Evolutionary conservation across 225 moss, liverwort and hornwort genomes (phyloP).

Genomic region (Climacium dendroides): DNA sequence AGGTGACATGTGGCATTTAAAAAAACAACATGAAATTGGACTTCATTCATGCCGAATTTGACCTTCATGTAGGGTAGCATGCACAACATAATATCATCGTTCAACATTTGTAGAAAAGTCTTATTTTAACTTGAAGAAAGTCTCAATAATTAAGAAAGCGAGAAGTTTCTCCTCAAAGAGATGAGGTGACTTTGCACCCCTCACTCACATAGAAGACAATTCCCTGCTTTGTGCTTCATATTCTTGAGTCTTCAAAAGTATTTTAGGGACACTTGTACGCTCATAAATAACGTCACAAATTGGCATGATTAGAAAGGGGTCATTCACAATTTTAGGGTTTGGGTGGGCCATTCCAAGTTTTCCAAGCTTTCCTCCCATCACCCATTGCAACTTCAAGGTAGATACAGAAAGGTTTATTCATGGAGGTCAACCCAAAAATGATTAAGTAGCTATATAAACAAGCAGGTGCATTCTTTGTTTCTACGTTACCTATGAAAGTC

Average conservation of each 20-base stretch:
- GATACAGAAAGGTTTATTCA: no score
- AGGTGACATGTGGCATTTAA: not conserved
- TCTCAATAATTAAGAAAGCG: not conserved
- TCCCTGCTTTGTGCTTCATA: not conserved
- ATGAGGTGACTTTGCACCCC: not conserved
- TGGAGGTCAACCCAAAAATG: no score
- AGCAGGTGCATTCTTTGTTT: no score
- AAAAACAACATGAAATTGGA: no score
- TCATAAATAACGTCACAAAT: not conserved
- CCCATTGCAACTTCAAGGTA: no score
- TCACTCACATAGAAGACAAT: rapidly evolving
- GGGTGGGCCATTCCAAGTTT: not conserved
- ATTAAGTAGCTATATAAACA: no score
- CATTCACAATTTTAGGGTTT: no score
- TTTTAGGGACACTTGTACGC: rapidly evolving
- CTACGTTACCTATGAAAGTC: rapidly evolving
- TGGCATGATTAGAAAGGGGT: rapidly evolving
- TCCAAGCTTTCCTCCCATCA: rapidly evolving
- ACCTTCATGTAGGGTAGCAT: not conserved
- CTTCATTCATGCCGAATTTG: rapidly evolving
- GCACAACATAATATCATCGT: not conserved
- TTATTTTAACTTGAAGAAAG: no score
- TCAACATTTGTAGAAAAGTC: not conserved
- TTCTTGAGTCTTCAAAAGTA: not conserved
- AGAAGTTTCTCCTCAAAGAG: rapidly evolving